A percentile compares a stretch with the other conserved stretches of the same genome.
phyloP scores from a whole-genome alignment of 2,329 filamentous ascomycete species.

The Monosporascus sp. region DNA sequence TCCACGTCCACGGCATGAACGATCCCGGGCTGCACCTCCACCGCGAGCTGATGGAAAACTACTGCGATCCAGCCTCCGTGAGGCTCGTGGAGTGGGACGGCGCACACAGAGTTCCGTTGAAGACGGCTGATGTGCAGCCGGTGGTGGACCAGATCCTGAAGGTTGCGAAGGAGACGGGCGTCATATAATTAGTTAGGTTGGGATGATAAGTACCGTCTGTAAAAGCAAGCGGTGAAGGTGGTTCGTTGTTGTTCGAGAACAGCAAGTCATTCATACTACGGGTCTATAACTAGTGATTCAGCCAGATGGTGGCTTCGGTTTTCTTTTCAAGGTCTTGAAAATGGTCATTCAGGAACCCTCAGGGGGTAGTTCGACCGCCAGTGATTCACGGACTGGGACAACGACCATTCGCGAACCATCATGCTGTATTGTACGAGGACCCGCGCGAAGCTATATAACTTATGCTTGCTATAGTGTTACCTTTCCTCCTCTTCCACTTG shows the following conservation, averaged over 20 bases:
- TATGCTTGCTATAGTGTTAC: no score
- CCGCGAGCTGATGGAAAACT: conserved; percentile 48
- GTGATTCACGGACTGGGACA: no score
- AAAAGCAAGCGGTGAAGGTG: background rate
- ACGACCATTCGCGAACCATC: no score
- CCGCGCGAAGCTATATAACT: no score
- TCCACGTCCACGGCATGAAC: conserved; percentile 62
- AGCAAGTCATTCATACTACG: no score
- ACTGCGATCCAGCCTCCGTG: conserved; percentile 49
- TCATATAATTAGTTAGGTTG: conserved; percentile 2
- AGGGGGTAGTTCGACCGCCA: no score
- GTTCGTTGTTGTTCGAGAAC: background rate
- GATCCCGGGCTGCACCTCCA: conserved; percentile 58
- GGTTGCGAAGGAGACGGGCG: conserved; percentile 42
- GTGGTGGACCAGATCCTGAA: conserved; percentile 48
- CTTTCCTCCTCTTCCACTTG: no score
- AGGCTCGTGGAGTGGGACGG: conserved; percentile 68
- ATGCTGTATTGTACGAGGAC: no score
- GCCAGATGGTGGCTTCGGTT: no score
- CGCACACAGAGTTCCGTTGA: conserved; percentile 64
- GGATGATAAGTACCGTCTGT: background rate
- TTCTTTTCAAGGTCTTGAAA: no score
- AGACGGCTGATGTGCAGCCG: conserved; percentile 56
- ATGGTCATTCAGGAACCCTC: no score
- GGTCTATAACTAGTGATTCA: no score